A percentile compares a stretch with the other conserved stretches of the same genome.
These are phyloP conservation scores for Exophiala bonariae DNA, from an alignment of 2,329 filamentous ascomycete species.

Conservation along the genomic window DNA sequence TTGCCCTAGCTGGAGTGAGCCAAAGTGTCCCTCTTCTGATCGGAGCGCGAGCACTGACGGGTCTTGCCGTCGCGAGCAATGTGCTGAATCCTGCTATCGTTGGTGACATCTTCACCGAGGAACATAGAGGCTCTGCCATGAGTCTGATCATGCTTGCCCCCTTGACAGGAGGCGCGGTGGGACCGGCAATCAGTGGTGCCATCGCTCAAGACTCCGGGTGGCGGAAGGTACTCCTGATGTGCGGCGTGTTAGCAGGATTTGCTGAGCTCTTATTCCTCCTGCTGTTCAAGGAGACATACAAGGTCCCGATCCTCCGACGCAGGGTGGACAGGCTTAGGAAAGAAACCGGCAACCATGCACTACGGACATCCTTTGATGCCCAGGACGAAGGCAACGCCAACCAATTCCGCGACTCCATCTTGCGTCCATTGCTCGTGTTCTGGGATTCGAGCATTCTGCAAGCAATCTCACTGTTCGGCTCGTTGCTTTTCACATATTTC, in stretches of 20 bases:
- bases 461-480: constrained; percentile 47
- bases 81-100: constrained; percentile 65
- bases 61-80: constrained; percentile 47
- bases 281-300: constrained; percentile 35
- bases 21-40: constrained; percentile 42
- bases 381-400: constrained; percentile 2
- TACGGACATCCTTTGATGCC: constrained; percentile 24
- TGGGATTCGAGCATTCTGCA: constrained; percentile 58
- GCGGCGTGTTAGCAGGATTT: constrained; percentile 16
- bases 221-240: constrained; percentile 28
- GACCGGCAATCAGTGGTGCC: constrained; percentile 28
- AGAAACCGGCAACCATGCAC: constrained; percentile 27
- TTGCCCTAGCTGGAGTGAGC: constrained; percentile 39
- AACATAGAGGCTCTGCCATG: constrained; percentile 60
- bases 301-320: constrained; percentile 31
- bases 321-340: constrained; percentile 32
- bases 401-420: constrained; percentile 42
- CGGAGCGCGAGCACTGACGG: constrained; percentile 44
- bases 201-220: constrained; percentile 27
- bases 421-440: constrained; percentile 58
- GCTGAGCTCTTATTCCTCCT: constrained; percentile 29
- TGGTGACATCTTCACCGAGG: constrained; percentile 61
- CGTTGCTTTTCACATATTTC: constrained; percentile 47
- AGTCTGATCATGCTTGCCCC: constrained; percentile 59
- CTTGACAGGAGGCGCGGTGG: constrained; percentile 40